A percentile compares a stretch with the other conserved stretches of the same genome.
Evolutionary conservation across 148 eudicot species (phyloP).

Genomic region (Rhododendron molle): DNA sequence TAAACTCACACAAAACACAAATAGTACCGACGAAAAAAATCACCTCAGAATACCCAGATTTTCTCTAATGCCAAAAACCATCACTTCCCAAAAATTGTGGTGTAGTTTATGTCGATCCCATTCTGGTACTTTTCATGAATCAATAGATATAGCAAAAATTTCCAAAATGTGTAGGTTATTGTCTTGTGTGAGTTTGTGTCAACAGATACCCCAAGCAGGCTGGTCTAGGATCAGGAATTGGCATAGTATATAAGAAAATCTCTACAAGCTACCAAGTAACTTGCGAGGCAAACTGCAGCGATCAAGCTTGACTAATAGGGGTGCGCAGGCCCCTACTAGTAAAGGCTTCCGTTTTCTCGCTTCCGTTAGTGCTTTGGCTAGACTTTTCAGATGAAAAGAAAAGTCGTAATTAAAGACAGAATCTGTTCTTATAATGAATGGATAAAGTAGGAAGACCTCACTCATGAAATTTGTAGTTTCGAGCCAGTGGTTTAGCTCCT

Average conservation of each 20-base stretch:
- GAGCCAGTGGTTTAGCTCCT: not conserved
- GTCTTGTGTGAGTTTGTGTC: not conserved
- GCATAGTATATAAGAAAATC: not conserved
- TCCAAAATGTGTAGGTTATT: not conserved
- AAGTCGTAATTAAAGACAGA: not conserved
- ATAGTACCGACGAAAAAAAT: not conserved
- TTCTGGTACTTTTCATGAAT: not conserved
- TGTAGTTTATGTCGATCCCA: not conserved
- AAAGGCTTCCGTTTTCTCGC: not conserved
- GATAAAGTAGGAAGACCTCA: not conserved
- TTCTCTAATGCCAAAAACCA: constrained; percentile 6
- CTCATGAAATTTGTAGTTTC: not conserved
- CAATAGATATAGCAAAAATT: not conserved
- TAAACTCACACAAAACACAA: not conserved
- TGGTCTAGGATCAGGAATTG: not conserved
- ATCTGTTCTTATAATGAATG: not conserved
- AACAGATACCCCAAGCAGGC: not conserved
- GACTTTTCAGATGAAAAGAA: not conserved
- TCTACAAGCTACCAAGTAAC: not conserved
- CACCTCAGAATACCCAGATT: not conserved
- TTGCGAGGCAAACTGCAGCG: not conserved
- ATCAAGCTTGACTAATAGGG: not conserved
- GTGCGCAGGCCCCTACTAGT: not conserved
- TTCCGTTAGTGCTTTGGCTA: not conserved
- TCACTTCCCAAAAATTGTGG: not conserved